Evolutionary conservation across 305 asterid genomes (phyloP), one percentile per base, ranked within the genome.

Genomic region (Fraxinus velutina): DNA sequence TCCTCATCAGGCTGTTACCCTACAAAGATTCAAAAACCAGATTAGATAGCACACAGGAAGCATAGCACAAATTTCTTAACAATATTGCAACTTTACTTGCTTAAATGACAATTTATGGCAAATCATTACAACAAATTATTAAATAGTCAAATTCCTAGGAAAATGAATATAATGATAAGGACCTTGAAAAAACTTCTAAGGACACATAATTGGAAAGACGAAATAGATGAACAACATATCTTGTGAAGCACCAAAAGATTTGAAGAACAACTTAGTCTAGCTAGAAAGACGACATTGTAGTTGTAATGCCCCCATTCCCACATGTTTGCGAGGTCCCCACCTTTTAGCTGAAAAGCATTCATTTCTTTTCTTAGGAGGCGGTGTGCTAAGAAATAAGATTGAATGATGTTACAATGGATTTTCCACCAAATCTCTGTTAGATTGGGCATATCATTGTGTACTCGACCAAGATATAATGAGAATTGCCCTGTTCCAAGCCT

Each of bases 1-100:
- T 81, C 87, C 87, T 80, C 82, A 77, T 81, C 55, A 84, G 37
- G 62, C 80, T 77, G 80, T 84, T 84, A 44, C 85, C 87, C 87
- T 84, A 72, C 78, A 84, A 68, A 60, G 15, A 75, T 42, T 27
- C 66, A 71, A n/a, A 73, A 36, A 50, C 64, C 79, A 27, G 70
- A 24, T 76, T 44, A 76, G 44, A 36, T 36, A 5, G 4, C 24
- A 8, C 24, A 60, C 73, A 22, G 9, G 9, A 7, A 62, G 4
- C 33, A 2, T 62, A 22, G 8, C 27, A 21, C 70, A 62, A 22
- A 24, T 62, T 62, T 62, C 33, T 62, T 66, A 37, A 24, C 0
- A 12, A 27, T 27, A 29, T 29, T 66, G 73, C 73, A 21, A 10
- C 73, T 3, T 29, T 66, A 66, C 19, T 66, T 66, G 36, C 32